phyloP scores from a whole-genome alignment of 2,329 filamentous ascomycete genomes.

The Nemania bipapillata region DNA sequence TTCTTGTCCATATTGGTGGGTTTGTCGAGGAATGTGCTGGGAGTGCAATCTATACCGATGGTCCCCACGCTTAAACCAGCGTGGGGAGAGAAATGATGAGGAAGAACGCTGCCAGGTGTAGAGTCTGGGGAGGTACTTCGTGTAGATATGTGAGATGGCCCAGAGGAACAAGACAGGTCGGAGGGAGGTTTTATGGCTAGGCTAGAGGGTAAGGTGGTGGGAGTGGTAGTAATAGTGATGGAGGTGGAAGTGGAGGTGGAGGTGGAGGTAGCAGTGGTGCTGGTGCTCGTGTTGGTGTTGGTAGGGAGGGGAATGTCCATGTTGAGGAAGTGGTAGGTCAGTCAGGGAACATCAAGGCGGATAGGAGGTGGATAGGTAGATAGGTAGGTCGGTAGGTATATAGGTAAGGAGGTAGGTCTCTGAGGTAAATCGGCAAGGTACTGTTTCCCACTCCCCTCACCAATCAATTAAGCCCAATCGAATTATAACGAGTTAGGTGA shows the following conservation, averaged over 20 bases:
- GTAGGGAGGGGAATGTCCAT: slow-evolving; percentile 45
- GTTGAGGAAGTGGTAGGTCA: slow-evolving; percentile 37
- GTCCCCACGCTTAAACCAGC: slow-evolving; percentile 40
- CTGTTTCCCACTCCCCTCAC: slow-evolving; percentile 23
- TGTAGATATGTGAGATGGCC: slow-evolving; percentile 45
- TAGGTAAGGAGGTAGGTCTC: slow-evolving; percentile 7
- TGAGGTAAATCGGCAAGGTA: slow-evolving; percentile 23
- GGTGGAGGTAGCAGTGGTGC: not conserved
- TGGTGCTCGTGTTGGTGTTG: slow-evolving; percentile 12
- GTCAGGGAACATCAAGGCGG: not conserved
- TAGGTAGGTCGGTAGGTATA: no score
- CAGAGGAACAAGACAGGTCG: slow-evolving; percentile 48
- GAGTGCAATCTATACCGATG: slow-evolving; percentile 40
- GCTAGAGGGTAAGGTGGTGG: slow-evolving; percentile 36
- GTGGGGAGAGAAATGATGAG: slow-evolving; percentile 41
- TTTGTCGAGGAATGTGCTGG: slow-evolving; percentile 38
- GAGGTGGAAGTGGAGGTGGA: not conserved
- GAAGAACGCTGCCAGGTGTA: slow-evolving; percentile 15
- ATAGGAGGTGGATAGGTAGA: not conserved
- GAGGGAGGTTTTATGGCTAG: slow-evolving; percentile 45
- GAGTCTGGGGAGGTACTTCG: slow-evolving; percentile 46
- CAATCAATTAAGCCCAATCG: slow-evolving; percentile 37
- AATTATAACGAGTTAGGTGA: slow-evolving; percentile 37
- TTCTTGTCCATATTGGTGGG: slow-evolving; percentile 46
- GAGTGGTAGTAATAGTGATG: slow-evolving; percentile 20